Evolutionary conservation across 2,329 filamentous ascomycete species (phyloP).

Genomic region (Triangularia verruculosa): DNA sequence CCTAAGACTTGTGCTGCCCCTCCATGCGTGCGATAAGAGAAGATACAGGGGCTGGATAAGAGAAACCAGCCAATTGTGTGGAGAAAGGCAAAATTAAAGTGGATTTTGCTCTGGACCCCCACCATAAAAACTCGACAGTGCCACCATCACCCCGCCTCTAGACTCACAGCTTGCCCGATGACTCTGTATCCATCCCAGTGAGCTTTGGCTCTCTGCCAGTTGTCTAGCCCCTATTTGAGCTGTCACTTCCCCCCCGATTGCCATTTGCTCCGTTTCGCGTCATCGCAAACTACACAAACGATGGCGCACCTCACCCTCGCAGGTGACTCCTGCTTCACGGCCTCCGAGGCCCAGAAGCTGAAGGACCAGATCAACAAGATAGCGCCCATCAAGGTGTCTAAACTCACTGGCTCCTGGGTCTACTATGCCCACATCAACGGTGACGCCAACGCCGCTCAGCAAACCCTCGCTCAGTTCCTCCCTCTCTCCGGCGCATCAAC

Average conservation of each 20-base stretch:
- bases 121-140: conserved; percentile 24
- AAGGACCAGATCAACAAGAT: conserved; percentile 41
- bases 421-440: conserved; percentile 65
- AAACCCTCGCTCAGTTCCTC: conserved; percentile 47
- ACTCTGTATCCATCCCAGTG: conserved; percentile 17
- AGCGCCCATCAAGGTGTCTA: conserved; percentile 43
- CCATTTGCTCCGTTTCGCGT: conserved; percentile 3
- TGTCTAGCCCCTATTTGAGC: conserved; percentile 9
- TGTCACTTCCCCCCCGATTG: background rate
- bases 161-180: conserved; percentile 19
- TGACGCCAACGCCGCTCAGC: conserved; percentile 43
- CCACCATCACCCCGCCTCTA: conserved; percentile 21
- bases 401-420: conserved; percentile 53
- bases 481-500: conserved; percentile 37
- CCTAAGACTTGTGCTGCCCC: background rate
- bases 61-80: background rate
- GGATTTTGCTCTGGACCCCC: conserved; percentile 10
- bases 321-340: conserved; percentile 49
- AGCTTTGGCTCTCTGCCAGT: conserved; percentile 26
- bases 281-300: conserved; percentile 15
- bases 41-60: background rate
- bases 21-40: background rate
- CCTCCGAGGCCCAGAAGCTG: conserved; percentile 45
- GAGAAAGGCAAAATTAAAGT: conserved; percentile 1
- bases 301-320: conserved; percentile 32